Evolutionary conservation across 2,329 filamentous ascomycete species (phyloP).

Genomic region (Cercospora zeae-maydis): DNA sequence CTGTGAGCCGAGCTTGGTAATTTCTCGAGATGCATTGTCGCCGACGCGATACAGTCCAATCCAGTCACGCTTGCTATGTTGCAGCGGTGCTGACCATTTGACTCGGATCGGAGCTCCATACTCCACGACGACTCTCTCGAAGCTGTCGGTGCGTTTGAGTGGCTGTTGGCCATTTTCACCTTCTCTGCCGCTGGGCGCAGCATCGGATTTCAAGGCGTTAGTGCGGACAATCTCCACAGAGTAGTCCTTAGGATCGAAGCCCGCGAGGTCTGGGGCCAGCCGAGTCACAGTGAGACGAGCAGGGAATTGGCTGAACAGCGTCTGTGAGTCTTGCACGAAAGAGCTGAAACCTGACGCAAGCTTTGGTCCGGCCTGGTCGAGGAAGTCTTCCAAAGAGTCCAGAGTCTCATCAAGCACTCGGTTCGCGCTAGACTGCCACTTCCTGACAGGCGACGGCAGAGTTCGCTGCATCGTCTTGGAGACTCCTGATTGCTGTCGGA

Average conservation of each 20-base stretch:
- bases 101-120: conserved; percentile 89
- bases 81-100: conserved; percentile 81
- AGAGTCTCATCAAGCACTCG: conserved; percentile 80
- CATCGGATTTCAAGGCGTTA: conserved; percentile 37
- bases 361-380: conserved; percentile 81
- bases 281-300: conserved; percentile 79
- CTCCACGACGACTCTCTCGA: conserved; percentile 74
- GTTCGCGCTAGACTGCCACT: conserved; percentile 82
- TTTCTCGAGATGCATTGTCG: conserved; percentile 81
- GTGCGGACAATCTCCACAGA: conserved; percentile 70
- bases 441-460: conserved; percentile 75
- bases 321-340: conserved; percentile 81
- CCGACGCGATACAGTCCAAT: conserved; percentile 94
- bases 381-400: conserved; percentile 84
- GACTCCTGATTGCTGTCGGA: conserved; percentile 83
- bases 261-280: conserved; percentile 74
- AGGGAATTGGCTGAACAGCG: conserved; percentile 85
- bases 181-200: conserved; percentile 66
- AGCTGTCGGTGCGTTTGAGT: conserved; percentile 56
- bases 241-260: conserved; percentile 76
- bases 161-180: conserved; percentile 65
- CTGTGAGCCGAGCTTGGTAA: conserved; percentile 78
- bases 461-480: conserved; percentile 87
- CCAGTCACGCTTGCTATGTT: conserved; percentile 91
- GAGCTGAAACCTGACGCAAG: conserved; percentile 80